A percentile compares a stretch with the other conserved stretches of the same genome.
Evolutionary conservation across 2,329 filamentous ascomycete species (phyloP).

Genomic region (Lachnum nothofagi): DNA sequence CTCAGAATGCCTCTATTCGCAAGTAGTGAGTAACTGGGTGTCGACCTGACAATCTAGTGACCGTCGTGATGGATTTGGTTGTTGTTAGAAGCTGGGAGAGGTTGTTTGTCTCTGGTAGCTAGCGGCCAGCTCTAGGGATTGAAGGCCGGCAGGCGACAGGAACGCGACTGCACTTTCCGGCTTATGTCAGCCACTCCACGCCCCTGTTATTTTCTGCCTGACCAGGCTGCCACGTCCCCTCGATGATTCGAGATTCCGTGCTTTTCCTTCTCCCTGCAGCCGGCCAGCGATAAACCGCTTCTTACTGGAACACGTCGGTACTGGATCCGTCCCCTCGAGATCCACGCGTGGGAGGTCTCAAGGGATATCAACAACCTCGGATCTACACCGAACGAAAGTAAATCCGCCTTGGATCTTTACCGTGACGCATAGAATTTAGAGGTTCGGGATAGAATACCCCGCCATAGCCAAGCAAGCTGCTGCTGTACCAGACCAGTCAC

Average conservation of each 20-base stretch:
- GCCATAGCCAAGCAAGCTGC: not conserved
- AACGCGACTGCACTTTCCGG: conserved; percentile 15
- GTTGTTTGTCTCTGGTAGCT: conserved; percentile 21
- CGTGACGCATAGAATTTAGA: not conserved
- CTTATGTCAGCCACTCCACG: not conserved
- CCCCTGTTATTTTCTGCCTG: not conserved
- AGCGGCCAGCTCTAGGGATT: no score
- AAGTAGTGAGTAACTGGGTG: not conserved
- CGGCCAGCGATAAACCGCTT: no score
- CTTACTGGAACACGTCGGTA: conserved; percentile 1
- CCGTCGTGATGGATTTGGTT: conserved; percentile 20
- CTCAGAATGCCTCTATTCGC: conserved; percentile 4
- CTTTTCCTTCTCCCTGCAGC: no score
- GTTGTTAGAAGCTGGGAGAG: conserved; percentile 16
- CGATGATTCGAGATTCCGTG: not conserved
- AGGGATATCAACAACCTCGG: not conserved
- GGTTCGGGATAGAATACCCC: not conserved
- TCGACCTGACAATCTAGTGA: conserved; percentile 8
- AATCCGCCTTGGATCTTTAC: not conserved
- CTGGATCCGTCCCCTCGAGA: not conserved
- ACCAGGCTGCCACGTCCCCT: not conserved
- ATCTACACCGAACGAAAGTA: not conserved
- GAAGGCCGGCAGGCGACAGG: conserved; percentile 24
- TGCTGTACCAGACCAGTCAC: conserved; percentile 13
- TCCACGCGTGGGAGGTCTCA: not conserved